Evolutionary conservation across 2,329 filamentous ascomycete genomes (phyloP), one percentile per base, ranked within the genome.

Genomic region (Metarhizium guizhouense): DNA sequence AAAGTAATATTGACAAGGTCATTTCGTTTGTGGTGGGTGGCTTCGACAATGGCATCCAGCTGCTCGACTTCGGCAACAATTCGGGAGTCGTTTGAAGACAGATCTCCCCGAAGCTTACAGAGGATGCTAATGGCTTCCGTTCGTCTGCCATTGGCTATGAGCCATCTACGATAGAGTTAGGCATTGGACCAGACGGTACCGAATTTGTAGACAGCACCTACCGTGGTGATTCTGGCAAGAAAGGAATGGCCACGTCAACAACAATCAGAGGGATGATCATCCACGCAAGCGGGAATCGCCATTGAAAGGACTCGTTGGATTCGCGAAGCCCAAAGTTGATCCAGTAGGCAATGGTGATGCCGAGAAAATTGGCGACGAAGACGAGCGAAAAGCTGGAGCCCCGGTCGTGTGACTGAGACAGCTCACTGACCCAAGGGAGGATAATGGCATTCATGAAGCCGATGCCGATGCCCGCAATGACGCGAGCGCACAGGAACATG

Each of bases 281-380:
- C 63, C 73, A 75, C 3, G 63, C 70, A 16, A 72, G 62, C 47
- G 65, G 68, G 52, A 72, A 72, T 14, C 69, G 63, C 71, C 47
- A 49, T 30, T 25, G n/a, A n/a, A 49, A n/a, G 1, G 47, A 49
- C 7, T 49, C 13, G 18, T 32, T 32, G 1, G 18, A 49, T n/a
- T 49, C 29, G 47, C 47, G 29, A 7, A 52, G 10, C 7, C 70
- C 70, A 59, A 72, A 74, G 52, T 67, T 68, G 54, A 74, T 63
- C 70, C 71, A 73, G 61, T 70, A 72, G 4, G 71, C 69, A 6
- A 71, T 61, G 29, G 69, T 72, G 49, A 80, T 78, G 29, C 78
- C 77, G 3, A 79, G 68, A 57, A 78, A 79, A 61, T 80, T 79
- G 43, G 76, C 76, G 53, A 79, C 74, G 62, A 80, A 80, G 48